These are phyloP conservation scores for Mycena vitilis DNA, from an alignment of 768 basidiomycete species.

Conservation along the genomic window DNA sequence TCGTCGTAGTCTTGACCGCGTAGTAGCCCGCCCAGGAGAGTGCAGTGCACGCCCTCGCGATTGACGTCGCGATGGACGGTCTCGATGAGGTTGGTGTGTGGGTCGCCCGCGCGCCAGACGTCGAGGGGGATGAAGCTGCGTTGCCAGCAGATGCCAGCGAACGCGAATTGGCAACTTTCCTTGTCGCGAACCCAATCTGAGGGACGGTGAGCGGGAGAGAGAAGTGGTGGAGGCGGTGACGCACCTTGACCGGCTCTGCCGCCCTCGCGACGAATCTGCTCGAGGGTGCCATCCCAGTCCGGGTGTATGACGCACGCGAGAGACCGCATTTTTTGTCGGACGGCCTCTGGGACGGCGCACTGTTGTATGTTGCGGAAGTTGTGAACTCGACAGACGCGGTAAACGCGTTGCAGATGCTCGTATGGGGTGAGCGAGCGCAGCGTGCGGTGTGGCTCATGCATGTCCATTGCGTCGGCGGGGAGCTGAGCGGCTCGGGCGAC, in stretches of 20 bases:
- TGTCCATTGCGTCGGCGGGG: not conserved
- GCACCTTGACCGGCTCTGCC: slow-evolving; percentile 26
- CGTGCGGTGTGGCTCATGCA: not conserved
- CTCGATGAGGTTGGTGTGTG: slow-evolving; percentile 5
- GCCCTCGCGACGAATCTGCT: slow-evolving; percentile 10
- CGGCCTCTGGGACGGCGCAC: slow-evolving; percentile 1
- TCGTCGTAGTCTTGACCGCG: not conserved
- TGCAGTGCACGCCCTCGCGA: slow-evolving; percentile 9
- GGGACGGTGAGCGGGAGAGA: not conserved
- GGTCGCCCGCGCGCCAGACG: not conserved
- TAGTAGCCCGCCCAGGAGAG: not conserved
- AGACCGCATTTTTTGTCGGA: slow-evolving; percentile 19
- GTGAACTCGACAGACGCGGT: slow-evolving; percentile 26
- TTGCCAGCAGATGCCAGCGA: slow-evolving; percentile 6
- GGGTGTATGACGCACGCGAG: slow-evolving; percentile 17
- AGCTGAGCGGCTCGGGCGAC: not conserved
- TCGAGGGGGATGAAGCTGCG: slow-evolving; percentile 1
- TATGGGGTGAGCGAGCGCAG: not conserved
- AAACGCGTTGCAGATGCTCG: not conserved
- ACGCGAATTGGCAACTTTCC: not conserved
- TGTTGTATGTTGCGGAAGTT: slow-evolving; percentile 22
- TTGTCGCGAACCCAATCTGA: slow-evolving; percentile 1
- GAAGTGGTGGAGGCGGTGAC: not conserved
- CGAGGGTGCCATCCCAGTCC: slow-evolving; percentile 14
- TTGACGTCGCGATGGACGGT: slow-evolving; percentile 5